Evolutionary conservation across 768 basidiomycete species (phyloP).

Genomic region (Termitomyces sp.): DNA sequence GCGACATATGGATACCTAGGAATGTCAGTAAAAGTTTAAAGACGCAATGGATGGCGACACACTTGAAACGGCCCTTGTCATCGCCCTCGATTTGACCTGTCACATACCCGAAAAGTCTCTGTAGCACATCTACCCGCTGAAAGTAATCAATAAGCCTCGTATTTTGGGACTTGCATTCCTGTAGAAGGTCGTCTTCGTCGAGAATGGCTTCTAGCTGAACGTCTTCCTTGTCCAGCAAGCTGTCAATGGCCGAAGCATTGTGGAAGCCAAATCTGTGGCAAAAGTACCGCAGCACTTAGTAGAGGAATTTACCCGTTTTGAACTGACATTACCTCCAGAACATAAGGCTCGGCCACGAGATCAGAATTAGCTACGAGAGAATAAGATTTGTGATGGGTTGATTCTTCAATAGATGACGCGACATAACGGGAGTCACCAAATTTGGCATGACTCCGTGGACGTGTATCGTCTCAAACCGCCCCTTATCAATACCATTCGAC

Average conservation of each 20-base stretch:
- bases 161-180: conserved; percentile 95
- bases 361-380: conserved; percentile 9
- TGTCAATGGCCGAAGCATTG: conserved; percentile 86
- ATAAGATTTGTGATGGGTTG: conserved; percentile 7
- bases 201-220: conserved; percentile 86
- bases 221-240: conserved; percentile 85
- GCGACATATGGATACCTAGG: conserved; percentile 86
- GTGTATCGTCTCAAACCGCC: not conserved
- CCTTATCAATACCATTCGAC: not conserved
- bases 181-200: conserved; percentile 89
- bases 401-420: conserved; percentile 5
- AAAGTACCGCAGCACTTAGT: conserved; percentile 27
- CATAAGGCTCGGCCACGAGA: conserved; percentile 27
- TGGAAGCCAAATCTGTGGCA: conserved; percentile 80
- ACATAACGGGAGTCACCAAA: conserved; percentile 11
- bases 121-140: conserved; percentile 73
- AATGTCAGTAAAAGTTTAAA: not conserved
- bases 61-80: conserved; percentile 80
- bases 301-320: conserved; percentile 20
- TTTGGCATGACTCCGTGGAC: not conserved
- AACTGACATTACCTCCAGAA: conserved; percentile 46
- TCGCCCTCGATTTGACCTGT: conserved; percentile 82
- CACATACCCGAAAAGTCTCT: conserved; percentile 79
- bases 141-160: conserved; percentile 86
- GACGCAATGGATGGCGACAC: conserved; percentile 27